Evolutionary conservation across 768 basidiomycete species (phyloP), one percentile per base, ranked within the genome.

Genomic region (Suillus spraguei): DNA sequence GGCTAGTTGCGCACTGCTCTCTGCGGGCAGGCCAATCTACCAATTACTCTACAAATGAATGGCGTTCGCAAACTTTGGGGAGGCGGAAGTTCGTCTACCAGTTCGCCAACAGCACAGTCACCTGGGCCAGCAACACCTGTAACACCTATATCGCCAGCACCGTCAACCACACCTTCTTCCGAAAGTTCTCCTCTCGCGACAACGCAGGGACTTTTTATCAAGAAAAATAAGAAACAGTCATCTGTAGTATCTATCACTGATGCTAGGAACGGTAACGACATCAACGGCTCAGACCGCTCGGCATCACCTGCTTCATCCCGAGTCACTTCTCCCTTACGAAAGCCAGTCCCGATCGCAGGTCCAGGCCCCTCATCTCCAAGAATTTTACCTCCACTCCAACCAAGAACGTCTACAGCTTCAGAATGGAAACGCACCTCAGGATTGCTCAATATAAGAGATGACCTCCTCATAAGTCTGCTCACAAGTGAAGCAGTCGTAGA

Each of bases 401-500:
- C 79, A 41, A 76, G 74, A 61, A 76, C 78, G 62, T 77, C 79
- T 33, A 75, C 77, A 17, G 76, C 78, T 53, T 66, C 69, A 20
- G 78, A 78, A 36, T 76, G 76, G 76, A 82, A 83, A 66, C 80
- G 80, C 22, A 70, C 77, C 13, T 83, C 83, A 9, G 77, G 72
- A 9, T 65, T 78, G 54, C 74, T 84, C 61, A 88, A 86, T 65
- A 85, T 85, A 17, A 83, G 89, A 52, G 95, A 97, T 69, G 92
- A 95, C 65, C 83, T 99, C 53, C 82, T 98, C 66, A 84, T 97
- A 72, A 92, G 91, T 72, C 83, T 99, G 46, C 79, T 99, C 66
- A 92, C 95, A 47, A 95, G 95, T 61, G 95, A 98, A 76, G 97
- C 97, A 5, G 86, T 93, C 47, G 88, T 98, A n/a, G 95, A 98